phyloP scores from a whole-genome alignment of 2,329 filamentous ascomycete genomes.

The Fusarium mundagurra region DNA sequence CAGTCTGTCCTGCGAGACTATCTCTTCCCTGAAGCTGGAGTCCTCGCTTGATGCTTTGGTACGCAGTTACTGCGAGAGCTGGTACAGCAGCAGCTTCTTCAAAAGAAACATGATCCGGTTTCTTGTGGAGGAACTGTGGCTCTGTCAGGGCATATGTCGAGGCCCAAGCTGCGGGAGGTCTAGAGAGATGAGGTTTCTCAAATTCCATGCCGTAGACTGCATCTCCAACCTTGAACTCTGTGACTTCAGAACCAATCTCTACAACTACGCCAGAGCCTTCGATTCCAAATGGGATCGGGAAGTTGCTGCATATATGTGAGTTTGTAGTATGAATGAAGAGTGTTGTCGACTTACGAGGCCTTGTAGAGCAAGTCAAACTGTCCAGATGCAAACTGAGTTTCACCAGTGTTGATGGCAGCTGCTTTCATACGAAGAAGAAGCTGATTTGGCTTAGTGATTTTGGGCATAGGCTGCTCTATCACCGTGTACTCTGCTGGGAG shows the following conservation, averaged over 20 bases:
- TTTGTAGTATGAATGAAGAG: neutral
- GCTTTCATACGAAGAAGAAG: slow-evolving; percentile 55
- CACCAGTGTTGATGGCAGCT: slow-evolving; percentile 48
- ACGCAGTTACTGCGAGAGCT: slow-evolving; percentile 53
- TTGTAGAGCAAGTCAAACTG: slow-evolving; percentile 38
- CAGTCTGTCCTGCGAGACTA: slow-evolving; percentile 59
- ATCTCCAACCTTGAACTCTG: slow-evolving; percentile 46
- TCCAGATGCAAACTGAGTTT: slow-evolving; percentile 47
- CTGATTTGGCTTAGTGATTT: slow-evolving; percentile 54
- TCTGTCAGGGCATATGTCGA: slow-evolving; percentile 53
- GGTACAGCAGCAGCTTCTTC: slow-evolving; percentile 52
- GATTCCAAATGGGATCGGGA: slow-evolving; percentile 39
- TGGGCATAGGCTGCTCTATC: slow-evolving; percentile 54
- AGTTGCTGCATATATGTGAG: slow-evolving; percentile 17
- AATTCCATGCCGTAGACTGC: slow-evolving; percentile 52
- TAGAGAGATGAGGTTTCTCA: slow-evolving; percentile 51
- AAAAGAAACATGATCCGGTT: slow-evolving; percentile 46
- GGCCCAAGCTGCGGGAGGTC: slow-evolving; percentile 45
- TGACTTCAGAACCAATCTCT: slow-evolving; percentile 43
- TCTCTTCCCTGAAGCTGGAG: slow-evolving; percentile 49
- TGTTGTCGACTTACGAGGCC: slow-evolving; percentile 39
- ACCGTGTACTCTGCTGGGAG: slow-evolving; percentile 52
- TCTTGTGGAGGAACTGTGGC: slow-evolving; percentile 48
- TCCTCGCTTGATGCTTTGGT: slow-evolving; percentile 55
- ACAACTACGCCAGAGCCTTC: slow-evolving; percentile 50